Conservation (phyloP, 1,284 basidiomycete species). For the Pholiota adiposa region DNA sequence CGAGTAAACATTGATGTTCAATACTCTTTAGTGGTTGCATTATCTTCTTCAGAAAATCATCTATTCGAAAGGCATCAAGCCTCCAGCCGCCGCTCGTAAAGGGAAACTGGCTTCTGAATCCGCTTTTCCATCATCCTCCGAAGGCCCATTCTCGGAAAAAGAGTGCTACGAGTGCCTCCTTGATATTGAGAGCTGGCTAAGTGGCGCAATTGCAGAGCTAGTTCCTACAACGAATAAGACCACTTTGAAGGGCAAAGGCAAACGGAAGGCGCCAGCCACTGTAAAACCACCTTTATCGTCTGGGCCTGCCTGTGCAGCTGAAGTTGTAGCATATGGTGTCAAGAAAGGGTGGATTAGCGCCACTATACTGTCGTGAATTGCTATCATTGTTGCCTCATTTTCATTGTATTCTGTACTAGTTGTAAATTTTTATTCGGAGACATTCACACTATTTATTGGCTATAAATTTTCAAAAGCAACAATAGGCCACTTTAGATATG, state of each 20-base stretch:
- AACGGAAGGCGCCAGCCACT: slow-evolving; percentile 42
- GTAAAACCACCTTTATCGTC: slow-evolving; percentile 15
- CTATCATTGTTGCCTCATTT: background rate
- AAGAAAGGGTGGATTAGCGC: slow-evolving; percentile 57
- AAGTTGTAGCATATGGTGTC: slow-evolving; percentile 55
- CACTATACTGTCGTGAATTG: slow-evolving; percentile 22
- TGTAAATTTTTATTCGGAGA: background rate
- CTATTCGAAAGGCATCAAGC: slow-evolving; percentile 65
- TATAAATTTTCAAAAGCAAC: no score
- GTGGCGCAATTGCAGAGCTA: slow-evolving; percentile 41
- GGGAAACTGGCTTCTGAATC: slow-evolving; percentile 24
- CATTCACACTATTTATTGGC: background rate
- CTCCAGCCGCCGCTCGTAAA: slow-evolving; percentile 46
- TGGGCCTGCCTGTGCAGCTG: slow-evolving; percentile 51
- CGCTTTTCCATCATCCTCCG: slow-evolving; percentile 12
- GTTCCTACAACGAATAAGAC: slow-evolving; percentile 27
- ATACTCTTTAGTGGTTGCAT: slow-evolving; percentile 75
- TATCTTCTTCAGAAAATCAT: slow-evolving; percentile 78
- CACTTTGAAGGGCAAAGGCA: slow-evolving; percentile 39
- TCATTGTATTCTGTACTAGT: background rate
- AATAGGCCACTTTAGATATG: background rate
- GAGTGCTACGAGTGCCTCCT: slow-evolving; percentile 64
- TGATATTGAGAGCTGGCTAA: slow-evolving; percentile 59
- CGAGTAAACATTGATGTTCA: background rate
- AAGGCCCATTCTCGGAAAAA: slow-evolving; percentile 50